Evolutionary conservation across 1,284 basidiomycete genomes (phyloP).

Genomic region (Naganishia sp.): DNA sequence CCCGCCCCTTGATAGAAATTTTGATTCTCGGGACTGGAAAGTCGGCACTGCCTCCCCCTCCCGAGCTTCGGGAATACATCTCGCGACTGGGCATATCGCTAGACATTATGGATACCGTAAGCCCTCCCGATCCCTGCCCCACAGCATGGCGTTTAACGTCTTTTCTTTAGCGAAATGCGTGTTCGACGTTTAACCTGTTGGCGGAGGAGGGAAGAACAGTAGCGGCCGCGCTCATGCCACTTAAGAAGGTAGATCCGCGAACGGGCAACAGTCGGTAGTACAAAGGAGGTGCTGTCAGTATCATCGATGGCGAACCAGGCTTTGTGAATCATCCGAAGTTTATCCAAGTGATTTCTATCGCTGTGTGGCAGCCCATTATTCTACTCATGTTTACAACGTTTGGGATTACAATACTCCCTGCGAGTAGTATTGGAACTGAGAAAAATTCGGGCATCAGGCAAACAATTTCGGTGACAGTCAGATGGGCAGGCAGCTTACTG

Average conservation of each 20-base stretch:
- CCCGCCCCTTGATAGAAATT: slow-evolving; percentile 65
- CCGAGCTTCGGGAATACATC: slow-evolving; percentile 67
- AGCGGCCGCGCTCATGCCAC: slow-evolving; percentile 80
- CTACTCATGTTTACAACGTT: too few species aligned
- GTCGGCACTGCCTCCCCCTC: slow-evolving; percentile 70
- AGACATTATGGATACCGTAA: slow-evolving; percentile 91
- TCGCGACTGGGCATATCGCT: slow-evolving; percentile 80
- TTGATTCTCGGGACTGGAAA: slow-evolving; percentile 84
- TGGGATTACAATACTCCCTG: slow-evolving; percentile 59
- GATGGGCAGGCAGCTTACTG: slow-evolving; percentile 58
- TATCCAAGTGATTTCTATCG: too few species aligned
- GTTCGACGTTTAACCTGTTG: slow-evolving; percentile 90
- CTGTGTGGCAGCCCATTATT: neutral
- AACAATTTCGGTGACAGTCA: neutral
- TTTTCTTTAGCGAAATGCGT: slow-evolving; percentile 73
- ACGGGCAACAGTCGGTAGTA: slow-evolving; percentile 37
- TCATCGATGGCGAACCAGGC: too few species aligned
- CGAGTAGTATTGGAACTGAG: slow-evolving; percentile 76
- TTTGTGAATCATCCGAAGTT: too few species aligned
- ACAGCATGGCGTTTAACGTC: neutral
- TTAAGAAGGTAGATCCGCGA: slow-evolving; percentile 54
- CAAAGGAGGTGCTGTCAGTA: too few species aligned
- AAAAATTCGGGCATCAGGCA: neutral
- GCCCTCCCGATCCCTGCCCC: slow-evolving; percentile 43
- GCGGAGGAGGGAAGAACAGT: slow-evolving; percentile 89